Percentiles rank a stretch among this genome's conserved stretches.
These are phyloP conservation scores for Forsythia suspensa DNA, from an alignment of 257 asterid genomes.

Conservation along the genomic window DNA sequence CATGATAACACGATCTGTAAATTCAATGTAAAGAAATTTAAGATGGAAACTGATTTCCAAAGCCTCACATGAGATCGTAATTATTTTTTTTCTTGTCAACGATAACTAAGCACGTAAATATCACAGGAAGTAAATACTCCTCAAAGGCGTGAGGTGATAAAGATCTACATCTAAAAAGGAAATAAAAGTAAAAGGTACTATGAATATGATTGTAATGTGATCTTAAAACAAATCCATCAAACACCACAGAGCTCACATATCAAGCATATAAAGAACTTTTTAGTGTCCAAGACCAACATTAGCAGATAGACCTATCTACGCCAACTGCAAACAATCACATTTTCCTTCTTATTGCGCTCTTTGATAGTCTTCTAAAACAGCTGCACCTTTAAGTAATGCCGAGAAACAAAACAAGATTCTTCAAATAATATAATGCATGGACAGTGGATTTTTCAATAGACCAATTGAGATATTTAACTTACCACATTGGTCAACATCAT, in stretches of 20 bases:
- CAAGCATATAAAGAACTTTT: slow-evolving; percentile 14
- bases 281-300: not conserved
- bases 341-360: not conserved
- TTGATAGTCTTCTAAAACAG: slow-evolving; percentile 5
- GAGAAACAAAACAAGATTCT: not conserved
- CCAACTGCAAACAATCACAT: not conserved
- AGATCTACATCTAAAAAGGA: not conserved
- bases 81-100: not conserved
- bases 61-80: not conserved
- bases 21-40: not conserved
- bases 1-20: not conserved
- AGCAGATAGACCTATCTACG: not conserved
- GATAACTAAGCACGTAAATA: not conserved
- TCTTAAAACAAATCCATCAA: not conserved
- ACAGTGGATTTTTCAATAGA: not conserved
- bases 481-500: slow-evolving; percentile 41
- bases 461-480: slow-evolving; percentile 37
- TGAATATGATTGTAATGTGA: slow-evolving; percentile 2
- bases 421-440: not conserved
- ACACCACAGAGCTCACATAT: not conserved
- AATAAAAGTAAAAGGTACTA: not conserved
- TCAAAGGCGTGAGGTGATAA: not conserved
- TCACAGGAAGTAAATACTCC: not conserved
- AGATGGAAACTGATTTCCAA: not conserved
- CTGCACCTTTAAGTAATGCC: slow-evolving; percentile 13